Conservation (phyloP, 176 grass and related monocot species). For the Pharus latifolius region DNA sequence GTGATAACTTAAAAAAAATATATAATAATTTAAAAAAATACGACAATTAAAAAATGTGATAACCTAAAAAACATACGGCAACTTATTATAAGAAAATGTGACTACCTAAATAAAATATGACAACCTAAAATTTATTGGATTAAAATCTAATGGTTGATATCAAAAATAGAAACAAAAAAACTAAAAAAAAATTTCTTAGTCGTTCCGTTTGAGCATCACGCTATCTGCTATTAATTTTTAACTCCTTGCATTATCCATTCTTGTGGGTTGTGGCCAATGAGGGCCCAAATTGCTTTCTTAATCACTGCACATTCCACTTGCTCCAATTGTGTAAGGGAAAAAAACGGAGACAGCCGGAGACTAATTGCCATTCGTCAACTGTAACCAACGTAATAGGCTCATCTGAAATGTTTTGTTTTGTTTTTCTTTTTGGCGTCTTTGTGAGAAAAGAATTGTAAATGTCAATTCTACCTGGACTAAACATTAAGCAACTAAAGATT, state of each 20-base stretch:
- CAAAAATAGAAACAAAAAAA: too few species aligned
- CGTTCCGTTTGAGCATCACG: background rate
- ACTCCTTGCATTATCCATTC: background rate
- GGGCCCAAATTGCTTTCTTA: background rate
- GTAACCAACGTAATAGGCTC: background rate
- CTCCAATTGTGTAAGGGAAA: constrained; percentile 9
- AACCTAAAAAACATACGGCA: too few species aligned
- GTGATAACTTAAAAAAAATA: too few species aligned
- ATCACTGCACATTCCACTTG: background rate
- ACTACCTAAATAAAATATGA: too few species aligned
- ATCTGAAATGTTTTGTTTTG: background rate
- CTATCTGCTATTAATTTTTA: background rate
- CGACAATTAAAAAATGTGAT: too few species aligned
- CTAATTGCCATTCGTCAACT: background rate
- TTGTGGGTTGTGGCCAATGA: background rate
- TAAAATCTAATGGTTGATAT: too few species aligned
- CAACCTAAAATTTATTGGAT: too few species aligned
- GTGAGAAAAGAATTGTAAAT: background rate
- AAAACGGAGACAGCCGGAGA: constrained; percentile 2
- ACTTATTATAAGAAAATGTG: too few species aligned
- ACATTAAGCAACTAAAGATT: constrained; percentile 3
- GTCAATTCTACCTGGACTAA: background rate
- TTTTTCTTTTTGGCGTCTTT: too few species aligned
- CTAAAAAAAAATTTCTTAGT: too few species aligned
- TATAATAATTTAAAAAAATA: too few species aligned